phyloP scores from a whole-genome alignment of 345 rosid species.

The Citrus sp. region DNA sequence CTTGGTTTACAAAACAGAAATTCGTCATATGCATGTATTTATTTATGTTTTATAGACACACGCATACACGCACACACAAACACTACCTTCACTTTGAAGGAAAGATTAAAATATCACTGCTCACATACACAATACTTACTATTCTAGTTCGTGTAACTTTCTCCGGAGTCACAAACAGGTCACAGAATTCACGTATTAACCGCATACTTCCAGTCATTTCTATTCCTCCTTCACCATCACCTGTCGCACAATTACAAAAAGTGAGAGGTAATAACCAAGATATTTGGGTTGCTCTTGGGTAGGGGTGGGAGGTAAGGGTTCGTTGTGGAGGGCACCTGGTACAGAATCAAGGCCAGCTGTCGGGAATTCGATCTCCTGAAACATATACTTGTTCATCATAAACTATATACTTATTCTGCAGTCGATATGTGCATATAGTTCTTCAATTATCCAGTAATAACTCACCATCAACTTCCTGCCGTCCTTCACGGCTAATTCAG shows the following conservation, averaged over 20 bases:
- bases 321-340: constrained; percentile 49
- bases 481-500: constrained; percentile 62
- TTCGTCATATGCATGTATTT: too few species aligned
- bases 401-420: constrained; percentile 12
- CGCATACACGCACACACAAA: too few species aligned
- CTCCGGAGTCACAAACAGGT: constrained; percentile 53
- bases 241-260: constrained; percentile 26
- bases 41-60: too few species aligned
- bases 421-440: neutral
- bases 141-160: constrained; percentile 71
- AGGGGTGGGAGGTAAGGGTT: neutral
- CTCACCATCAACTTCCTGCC: constrained; percentile 76
- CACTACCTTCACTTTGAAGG: too few species aligned
- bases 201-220: constrained; percentile 93
- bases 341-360: constrained; percentile 92
- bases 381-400: constrained; percentile 26
- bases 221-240: constrained; percentile 95
- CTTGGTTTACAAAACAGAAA: too few species aligned
- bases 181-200: constrained; percentile 81
- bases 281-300: neutral
- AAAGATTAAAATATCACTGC: neutral
- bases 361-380: constrained; percentile 95
- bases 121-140: constrained; percentile 31
- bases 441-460: constrained; percentile 17
- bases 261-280: neutral